These are phyloP conservation scores for Blastobotrys americana DNA, from an alignment of 805 yeast species.

Conservation along the genomic window DNA sequence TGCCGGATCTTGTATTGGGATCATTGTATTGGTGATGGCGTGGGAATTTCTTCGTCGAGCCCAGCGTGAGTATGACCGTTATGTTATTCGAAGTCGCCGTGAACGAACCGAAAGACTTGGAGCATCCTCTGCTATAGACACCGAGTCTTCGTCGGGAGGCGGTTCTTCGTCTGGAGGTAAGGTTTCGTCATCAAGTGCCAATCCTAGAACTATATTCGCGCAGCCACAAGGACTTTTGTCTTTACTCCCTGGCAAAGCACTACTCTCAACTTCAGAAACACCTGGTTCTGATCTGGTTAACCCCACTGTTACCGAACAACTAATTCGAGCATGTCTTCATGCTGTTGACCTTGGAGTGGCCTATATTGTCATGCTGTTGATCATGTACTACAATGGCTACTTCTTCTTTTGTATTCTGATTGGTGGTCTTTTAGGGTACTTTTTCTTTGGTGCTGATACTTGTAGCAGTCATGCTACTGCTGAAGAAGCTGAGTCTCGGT, in stretches of 20 bases:
- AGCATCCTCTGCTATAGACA: constrained; percentile 17
- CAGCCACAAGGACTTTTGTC: background rate
- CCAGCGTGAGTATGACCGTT: constrained; percentile 39
- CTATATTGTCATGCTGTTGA: constrained; percentile 60
- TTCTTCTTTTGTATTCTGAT: constrained; percentile 54
- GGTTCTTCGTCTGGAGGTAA: background rate
- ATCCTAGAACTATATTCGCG: background rate
- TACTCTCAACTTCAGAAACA: background rate
- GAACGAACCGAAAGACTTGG: constrained; percentile 2
- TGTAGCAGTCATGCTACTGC: background rate
- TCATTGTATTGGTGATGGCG: constrained; percentile 49
- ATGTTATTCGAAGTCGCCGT: constrained; percentile 21
- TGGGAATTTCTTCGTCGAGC: constrained; percentile 52
- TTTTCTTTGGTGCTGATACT: constrained; percentile 43
- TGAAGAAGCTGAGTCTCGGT: background rate
- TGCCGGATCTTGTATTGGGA: constrained; percentile 72
- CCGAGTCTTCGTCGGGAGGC: background rate
- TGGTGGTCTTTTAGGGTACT: constrained; percentile 54
- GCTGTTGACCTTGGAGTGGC: constrained; percentile 57
- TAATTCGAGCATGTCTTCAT: constrained; percentile 43
- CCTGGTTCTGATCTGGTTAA: constrained; percentile 15
- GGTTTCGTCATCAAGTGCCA: background rate
- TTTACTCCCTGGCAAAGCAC: constrained; percentile 1
- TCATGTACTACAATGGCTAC: constrained; percentile 71
- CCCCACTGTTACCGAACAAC: constrained; percentile 46